phyloP scores from a whole-genome alignment of 129 eudicot species.

The Saussurea involucrata region DNA sequence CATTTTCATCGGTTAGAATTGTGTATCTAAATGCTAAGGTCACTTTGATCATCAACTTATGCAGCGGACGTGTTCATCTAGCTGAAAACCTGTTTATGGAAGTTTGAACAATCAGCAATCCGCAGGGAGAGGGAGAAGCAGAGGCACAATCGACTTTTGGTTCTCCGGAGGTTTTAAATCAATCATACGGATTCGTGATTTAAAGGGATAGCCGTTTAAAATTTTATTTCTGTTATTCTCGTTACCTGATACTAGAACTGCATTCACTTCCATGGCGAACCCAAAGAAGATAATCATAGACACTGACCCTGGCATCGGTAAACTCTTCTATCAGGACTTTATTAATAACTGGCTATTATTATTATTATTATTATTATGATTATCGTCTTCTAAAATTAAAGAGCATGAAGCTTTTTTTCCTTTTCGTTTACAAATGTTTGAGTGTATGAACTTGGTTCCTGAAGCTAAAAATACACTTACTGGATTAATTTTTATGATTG shows the following conservation, averaged over 20 bases:
- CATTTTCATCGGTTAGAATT: background rate
- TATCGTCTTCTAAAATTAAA: background rate
- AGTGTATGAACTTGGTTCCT: background rate
- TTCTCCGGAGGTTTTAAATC: background rate
- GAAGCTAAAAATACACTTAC: background rate
- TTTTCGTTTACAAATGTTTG: background rate
- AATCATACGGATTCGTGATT: too few species aligned
- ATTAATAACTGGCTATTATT: background rate
- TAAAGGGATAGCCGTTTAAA: background rate
- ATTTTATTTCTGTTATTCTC: background rate
- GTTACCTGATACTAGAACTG: background rate
- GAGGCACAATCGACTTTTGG: background rate
- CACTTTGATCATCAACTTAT: background rate
- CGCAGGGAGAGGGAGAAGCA: background rate
- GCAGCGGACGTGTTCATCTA: too few species aligned
- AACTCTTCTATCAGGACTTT: background rate
- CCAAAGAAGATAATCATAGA: slow-evolving; percentile 88
- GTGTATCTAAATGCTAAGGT: background rate
- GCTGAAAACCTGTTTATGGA: too few species aligned
- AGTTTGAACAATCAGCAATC: too few species aligned
- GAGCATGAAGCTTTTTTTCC: background rate
- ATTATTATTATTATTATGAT: background rate
- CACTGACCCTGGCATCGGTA: slow-evolving; percentile 97
- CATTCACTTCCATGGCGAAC: slow-evolving; percentile 32
- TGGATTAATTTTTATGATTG: background rate